A percentile compares a stretch with the other conserved stretches of the same genome.
Conservation (phyloP, 805 yeast genomes). For the Lipomyces orientalis region DNA sequence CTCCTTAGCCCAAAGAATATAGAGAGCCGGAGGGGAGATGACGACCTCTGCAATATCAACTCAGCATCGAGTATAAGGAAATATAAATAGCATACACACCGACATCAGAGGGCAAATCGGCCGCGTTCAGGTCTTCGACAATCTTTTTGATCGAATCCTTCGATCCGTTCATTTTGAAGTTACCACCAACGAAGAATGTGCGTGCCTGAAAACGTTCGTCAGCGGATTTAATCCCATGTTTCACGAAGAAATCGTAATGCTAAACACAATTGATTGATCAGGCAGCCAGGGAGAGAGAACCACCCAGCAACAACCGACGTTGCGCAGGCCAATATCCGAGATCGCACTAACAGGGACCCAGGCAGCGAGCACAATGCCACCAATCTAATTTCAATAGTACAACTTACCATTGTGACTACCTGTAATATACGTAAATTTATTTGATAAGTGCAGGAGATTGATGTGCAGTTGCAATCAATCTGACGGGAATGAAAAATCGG, state of each 20-base stretch:
- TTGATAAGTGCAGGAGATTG: background rate
- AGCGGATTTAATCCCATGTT: background rate
- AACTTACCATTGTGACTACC: background rate
- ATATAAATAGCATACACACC: constrained; percentile 43
- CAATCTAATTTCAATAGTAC: background rate
- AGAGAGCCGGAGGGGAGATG: constrained; percentile 94
- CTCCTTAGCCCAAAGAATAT: constrained; percentile 76
- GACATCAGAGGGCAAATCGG: constrained; percentile 74
- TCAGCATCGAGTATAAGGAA: background rate
- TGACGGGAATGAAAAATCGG: background rate
- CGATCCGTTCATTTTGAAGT: constrained; percentile 98
- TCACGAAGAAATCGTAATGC: background rate
- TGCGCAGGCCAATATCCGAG: background rate
- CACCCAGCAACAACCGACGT: too few relatives aligned
- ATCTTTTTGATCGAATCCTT: constrained; percentile 81
- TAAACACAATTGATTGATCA: background rate
- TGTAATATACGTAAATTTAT: background rate
- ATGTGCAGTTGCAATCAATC: background rate
- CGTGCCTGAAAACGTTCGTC: constrained; percentile 59
- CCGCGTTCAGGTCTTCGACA: constrained; percentile 79
- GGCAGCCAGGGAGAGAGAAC: background rate
- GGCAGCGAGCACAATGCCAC: background rate
- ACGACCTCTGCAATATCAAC: constrained; percentile 64
- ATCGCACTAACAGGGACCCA: background rate
- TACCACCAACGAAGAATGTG: constrained; percentile 97